phyloP scores from a whole-genome alignment of 1,284 basidiomycete genomes.

The Polyporus tsugae region DNA sequence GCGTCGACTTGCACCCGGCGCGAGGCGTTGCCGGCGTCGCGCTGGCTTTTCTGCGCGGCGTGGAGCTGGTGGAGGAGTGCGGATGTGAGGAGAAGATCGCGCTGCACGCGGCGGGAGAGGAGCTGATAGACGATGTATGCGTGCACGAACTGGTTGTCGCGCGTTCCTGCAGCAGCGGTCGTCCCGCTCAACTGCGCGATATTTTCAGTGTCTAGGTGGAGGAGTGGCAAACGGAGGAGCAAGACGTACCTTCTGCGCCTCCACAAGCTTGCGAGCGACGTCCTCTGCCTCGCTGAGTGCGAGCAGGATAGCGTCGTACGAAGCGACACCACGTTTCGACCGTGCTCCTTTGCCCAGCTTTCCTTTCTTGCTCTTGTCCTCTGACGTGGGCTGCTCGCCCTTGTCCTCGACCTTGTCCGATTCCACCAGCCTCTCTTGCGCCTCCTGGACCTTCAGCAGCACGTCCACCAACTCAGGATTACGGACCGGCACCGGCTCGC shows the following conservation, averaged over 20 bases:
- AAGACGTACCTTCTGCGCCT: constrained; percentile 75
- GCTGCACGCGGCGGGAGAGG: constrained; percentile 84
- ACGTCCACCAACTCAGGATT: constrained; percentile 94
- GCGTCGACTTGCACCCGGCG: constrained; percentile 65
- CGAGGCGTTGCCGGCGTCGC: constrained; percentile 43
- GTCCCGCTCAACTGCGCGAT: constrained; percentile 51
- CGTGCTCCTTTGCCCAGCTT: constrained; percentile 51
- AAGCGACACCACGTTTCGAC: constrained; percentile 77
- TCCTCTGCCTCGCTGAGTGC: constrained; percentile 90
- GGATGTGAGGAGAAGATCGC: constrained; percentile 85
- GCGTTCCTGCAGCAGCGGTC: constrained; percentile 53
- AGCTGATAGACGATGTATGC: constrained; percentile 89
- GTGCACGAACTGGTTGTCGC: constrained; percentile 85
- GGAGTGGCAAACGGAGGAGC: not conserved
- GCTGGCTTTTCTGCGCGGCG: constrained; percentile 34
- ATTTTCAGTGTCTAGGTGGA: not conserved
- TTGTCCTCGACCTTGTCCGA: constrained; percentile 41
- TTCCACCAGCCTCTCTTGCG: constrained; percentile 62
- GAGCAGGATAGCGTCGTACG: constrained; percentile 85
- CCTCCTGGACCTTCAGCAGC: constrained; percentile 84
- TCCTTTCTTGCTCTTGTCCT: constrained; percentile 44
- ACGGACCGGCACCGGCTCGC: constrained; percentile 83
- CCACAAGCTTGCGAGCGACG: constrained; percentile 78
- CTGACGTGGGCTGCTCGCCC: constrained; percentile 3
- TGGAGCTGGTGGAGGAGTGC: constrained; percentile 61